Conservation (phyloP, 495 filamentous ascomycete species). For the Pyronema domesticum region DNA sequence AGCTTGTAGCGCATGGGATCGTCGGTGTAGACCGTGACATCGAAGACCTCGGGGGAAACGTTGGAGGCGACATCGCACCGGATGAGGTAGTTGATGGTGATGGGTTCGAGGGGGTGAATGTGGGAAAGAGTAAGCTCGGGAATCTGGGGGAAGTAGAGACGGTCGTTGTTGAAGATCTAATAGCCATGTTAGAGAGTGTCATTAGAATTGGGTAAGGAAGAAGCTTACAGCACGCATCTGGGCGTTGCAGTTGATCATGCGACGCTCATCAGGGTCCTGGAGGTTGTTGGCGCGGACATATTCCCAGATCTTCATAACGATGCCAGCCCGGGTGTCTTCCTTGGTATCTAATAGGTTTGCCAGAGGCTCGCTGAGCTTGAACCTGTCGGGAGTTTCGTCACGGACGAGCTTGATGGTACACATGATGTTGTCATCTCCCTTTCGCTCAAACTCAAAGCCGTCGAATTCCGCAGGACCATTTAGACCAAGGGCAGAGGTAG, state of each 20-base stretch:
- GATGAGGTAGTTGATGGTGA: conserved; percentile 80
- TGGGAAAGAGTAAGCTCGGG: conserved; percentile 57
- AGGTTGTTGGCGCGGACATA: conserved; percentile 75
- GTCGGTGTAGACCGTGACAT: conserved; percentile 68
- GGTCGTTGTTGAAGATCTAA: conserved; percentile 62
- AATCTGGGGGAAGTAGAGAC: conserved; percentile 76
- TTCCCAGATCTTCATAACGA: conserved; percentile 83
- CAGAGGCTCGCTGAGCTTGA: conserved; percentile 54
- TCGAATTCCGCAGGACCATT: conserved; percentile 83
- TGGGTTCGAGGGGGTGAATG: conserved; percentile 59
- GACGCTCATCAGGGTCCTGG: conserved; percentile 84
- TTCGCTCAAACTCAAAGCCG: conserved; percentile 74
- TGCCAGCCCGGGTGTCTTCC: conserved; percentile 70
- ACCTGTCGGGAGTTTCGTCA: conserved; percentile 75
- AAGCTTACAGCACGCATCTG: conserved; percentile 51
- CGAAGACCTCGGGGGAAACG: conserved; percentile 59
- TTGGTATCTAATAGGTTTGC: conserved; percentile 73
- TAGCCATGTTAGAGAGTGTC: conserved; percentile 12
- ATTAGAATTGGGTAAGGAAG: not conserved
- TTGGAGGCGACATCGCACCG: conserved; percentile 80
- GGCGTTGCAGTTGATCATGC: conserved; percentile 77
- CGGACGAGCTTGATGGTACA: conserved; percentile 72
- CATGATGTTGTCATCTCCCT: conserved; percentile 81
- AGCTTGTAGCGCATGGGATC: conserved; percentile 60
- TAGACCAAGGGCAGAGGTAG: conserved; percentile 30